Base-by-base conservation (phyloP, 1,284 basidiomycete species). In the Ustilago sp. region DNA sequence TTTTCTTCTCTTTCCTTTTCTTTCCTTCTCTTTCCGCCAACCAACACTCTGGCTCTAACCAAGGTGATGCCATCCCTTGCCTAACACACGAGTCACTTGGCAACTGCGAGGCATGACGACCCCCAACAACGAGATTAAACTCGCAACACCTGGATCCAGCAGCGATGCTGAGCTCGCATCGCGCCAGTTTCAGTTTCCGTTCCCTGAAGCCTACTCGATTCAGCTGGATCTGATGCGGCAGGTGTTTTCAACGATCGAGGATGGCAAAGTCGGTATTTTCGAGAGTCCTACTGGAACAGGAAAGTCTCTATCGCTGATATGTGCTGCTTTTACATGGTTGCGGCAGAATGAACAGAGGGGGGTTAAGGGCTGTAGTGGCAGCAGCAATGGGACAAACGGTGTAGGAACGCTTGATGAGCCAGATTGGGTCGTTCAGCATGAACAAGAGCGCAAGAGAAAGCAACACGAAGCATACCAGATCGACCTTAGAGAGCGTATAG, bases 151-250 rank as follows among this genome's bases (percentile, higher is more conserved):
- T 31, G 73, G 68, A 6, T 7, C 5, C 23, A 35, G n/a, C 41
- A 23, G 8, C 45, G 53, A 70, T 35, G 43, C 62, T 4, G 58
- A 51, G 52, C 56, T 59, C 36, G 68, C 65, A 8, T 74, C 75
- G 8, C 60, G 70, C 57, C 63, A 65, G 13, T 85, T 83, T 43
- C 43, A 58, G 23, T 85, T 85, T 50, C 84, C 84, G 2, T 84
- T 80, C 52, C 68, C 80, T 1, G 28, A 73, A 53, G 95, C 95
- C 0, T 98, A 99, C 86, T 86, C 89, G 17, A 97, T 97, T 73
- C 96, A 99, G 86, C 88, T 90, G 1, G 90, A 94, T 45, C 89
- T 98, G 39, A 98, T 98, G 95, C 90, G 88, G 13, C 92, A 94
- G 68, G 88, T 98, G 4, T 98, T 96, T 84, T 81, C 89, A 2